A percentile compares a stretch with the other conserved stretches of the same genome.
Conservation (phyloP, 768 basidiomycete species). For the Trametes gibbosa region DNA sequence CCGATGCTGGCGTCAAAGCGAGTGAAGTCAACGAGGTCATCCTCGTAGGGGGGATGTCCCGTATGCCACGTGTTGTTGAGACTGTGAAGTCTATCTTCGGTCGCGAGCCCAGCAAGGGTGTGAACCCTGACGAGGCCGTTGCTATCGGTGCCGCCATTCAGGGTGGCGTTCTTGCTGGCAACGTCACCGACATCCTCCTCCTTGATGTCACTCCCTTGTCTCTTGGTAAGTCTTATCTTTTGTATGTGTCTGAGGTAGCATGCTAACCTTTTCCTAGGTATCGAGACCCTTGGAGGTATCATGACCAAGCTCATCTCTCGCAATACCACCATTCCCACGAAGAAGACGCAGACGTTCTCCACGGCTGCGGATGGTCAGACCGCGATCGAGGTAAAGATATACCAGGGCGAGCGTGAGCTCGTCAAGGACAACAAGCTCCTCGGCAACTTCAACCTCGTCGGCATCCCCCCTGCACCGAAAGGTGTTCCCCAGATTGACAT, state of each 20-base stretch:
- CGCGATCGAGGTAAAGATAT: slow-evolving; percentile 99
- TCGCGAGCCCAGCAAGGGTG: slow-evolving; percentile 96
- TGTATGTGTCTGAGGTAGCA: not conserved
- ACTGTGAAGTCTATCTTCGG: slow-evolving; percentile 94
- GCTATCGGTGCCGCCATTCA: slow-evolving; percentile 98
- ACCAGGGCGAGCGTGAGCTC: slow-evolving; percentile 98
- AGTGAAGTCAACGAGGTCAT: slow-evolving; percentile 96
- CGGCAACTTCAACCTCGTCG: slow-evolving; percentile 99
- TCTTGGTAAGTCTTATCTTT: slow-evolving; percentile 57
- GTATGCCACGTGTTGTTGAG: slow-evolving; percentile 94
- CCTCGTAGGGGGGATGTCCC: slow-evolving; percentile 97
- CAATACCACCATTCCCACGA: slow-evolving; percentile 99
- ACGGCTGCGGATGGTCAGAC: slow-evolving; percentile 99
- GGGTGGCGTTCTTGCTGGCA: slow-evolving; percentile 95
- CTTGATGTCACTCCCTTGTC: slow-evolving; percentile 96
- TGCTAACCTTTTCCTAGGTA: slow-evolving; percentile 43
- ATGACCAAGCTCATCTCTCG: slow-evolving; percentile 52
- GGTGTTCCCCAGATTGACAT: slow-evolving; percentile 79
- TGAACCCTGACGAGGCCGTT: slow-evolving; percentile 99
- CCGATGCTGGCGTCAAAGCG: slow-evolving; percentile 89
- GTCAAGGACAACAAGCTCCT: slow-evolving; percentile 98
- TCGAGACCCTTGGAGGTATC: slow-evolving; percentile 97
- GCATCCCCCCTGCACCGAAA: slow-evolving; percentile 83
- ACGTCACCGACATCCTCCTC: slow-evolving; percentile 93
- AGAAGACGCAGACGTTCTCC: slow-evolving; percentile 99